Evolutionary conservation across 2,329 filamentous ascomycete species (phyloP), one percentile per base, ranked within the genome.

Genomic region (Sclerotiophoma versabilis): DNA sequence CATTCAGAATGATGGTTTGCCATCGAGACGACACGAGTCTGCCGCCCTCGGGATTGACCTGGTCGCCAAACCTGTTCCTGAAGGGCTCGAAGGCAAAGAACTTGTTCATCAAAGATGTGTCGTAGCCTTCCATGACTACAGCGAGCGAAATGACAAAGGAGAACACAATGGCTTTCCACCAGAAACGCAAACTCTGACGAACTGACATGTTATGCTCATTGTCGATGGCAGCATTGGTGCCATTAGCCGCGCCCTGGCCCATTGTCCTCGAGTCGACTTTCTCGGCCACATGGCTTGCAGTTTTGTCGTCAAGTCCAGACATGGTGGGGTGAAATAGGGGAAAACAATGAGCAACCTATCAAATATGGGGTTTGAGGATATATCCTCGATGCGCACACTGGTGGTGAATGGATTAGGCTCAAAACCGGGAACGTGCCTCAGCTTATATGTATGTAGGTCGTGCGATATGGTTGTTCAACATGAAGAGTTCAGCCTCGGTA

Each of bases 121-220:
- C 91, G 76, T 92, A 95, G 14, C 90, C 91, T 74, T 96, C 91
- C 92, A 96, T 96, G 63, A 85, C 85, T 69, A 96, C 93, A 71
- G 88, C 91, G 0, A 90, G 92, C 10, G 90, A 93, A 72, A 96
- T 92, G 59, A 95, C 79, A 43, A 95, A 70, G 66, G 87, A 91
- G 89, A 90, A 96, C 14, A 79, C 81, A 50, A 95, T 87, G 17
- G 91, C 92, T 78, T 95, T 93, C 57, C 90, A 91, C 72, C 96
- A 96, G 23, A 93, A 81, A 64, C 80, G 84, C 72, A 96, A 80
- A 52, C 90, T 91, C 78, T 95, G 85, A 65, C 83, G 67, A 53
- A 96, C 79, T 6, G 75, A 75, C 76, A 80, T 76, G 23, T 77
- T 76, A 59, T 78, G 76, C 50, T 76, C 76, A 33, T 78, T 76